Conservation (phyloP, 192 early-diverging fungal species). For the Entomortierella lignicola region DNA sequence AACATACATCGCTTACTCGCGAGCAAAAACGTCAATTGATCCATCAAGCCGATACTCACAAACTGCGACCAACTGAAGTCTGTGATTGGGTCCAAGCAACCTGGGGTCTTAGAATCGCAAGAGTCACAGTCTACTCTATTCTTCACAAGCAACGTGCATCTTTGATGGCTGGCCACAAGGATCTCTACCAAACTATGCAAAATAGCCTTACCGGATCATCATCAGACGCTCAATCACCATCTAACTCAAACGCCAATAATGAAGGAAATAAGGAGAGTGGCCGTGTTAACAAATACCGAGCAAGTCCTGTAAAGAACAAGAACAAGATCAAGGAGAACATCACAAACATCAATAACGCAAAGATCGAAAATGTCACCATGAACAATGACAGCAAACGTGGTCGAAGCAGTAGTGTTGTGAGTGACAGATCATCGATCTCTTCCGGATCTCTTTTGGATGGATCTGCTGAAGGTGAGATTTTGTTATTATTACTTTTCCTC, state of each 20-base stretch:
- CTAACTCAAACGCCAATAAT: background rate
- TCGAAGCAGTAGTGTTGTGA: constrained; percentile 33
- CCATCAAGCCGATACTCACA: constrained; percentile 52
- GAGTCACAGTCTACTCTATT: constrained; percentile 52
- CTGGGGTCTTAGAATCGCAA: constrained; percentile 49
- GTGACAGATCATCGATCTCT: constrained; percentile 26
- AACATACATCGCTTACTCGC: constrained; percentile 51
- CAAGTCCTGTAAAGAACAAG: constrained; percentile 41
- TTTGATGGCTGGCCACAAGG: constrained; percentile 55
- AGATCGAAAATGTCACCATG: background rate
- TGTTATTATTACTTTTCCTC: background rate
- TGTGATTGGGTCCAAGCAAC: constrained; percentile 53
- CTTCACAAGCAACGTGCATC: constrained; percentile 53
- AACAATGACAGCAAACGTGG: constrained; percentile 18
- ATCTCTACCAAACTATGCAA: constrained; percentile 44
- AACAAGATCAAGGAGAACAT: constrained; percentile 17
- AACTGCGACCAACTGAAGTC: constrained; percentile 50
- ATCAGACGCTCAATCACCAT: background rate
- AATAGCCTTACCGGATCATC: constrained; percentile 31
- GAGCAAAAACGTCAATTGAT: constrained; percentile 55
- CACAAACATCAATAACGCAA: background rate
- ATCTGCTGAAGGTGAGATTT: constrained; percentile 31
- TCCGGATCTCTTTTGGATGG: constrained; percentile 12
- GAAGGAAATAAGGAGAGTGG: constrained; percentile 18
- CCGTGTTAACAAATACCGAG: constrained; percentile 40